Conservation (phyloP, 805 yeast species). For the Candida incommunis region DNA sequence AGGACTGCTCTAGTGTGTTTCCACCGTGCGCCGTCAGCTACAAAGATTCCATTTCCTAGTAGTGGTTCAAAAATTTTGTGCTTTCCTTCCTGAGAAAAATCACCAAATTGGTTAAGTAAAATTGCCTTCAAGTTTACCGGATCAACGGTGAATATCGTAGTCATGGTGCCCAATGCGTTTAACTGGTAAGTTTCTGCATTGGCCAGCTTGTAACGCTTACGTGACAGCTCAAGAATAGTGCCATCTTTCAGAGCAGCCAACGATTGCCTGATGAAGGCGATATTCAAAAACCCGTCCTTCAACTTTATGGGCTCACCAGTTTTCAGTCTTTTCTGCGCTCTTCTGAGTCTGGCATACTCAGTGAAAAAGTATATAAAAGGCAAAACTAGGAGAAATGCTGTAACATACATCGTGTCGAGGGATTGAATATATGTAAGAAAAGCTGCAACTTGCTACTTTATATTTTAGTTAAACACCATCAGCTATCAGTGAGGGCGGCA, state of each 20-base stretch:
- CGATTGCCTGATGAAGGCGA: not conserved
- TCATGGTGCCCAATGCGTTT: not conserved
- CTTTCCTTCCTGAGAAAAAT: conserved; percentile 18
- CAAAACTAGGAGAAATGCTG: too few species aligned
- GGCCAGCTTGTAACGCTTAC: not conserved
- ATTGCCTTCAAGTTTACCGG: conserved; percentile 19
- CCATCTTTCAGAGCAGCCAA: not conserved
- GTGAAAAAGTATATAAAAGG: not conserved
- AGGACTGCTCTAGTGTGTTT: conserved; percentile 23
- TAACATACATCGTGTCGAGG: too few species aligned
- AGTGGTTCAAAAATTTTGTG: conserved; percentile 15
- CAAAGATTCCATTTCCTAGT: conserved; percentile 24
- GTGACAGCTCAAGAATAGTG: not conserved
- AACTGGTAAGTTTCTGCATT: not conserved
- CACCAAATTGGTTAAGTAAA: conserved; percentile 18
- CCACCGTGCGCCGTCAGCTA: conserved; percentile 23
- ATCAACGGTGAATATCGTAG: conserved; percentile 9
- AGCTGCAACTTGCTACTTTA: too few species aligned
- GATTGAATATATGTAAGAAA: too few species aligned
- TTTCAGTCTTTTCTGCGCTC: not conserved
- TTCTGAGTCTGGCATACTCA: not conserved
- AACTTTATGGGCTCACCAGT: not conserved
- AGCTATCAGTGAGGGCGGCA: too few species aligned
- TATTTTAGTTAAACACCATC: too few species aligned
- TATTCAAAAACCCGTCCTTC: not conserved